Conservation (phyloP, 2,329 filamentous ascomycete genomes). For the Coniochaeta hoffmannii region DNA sequence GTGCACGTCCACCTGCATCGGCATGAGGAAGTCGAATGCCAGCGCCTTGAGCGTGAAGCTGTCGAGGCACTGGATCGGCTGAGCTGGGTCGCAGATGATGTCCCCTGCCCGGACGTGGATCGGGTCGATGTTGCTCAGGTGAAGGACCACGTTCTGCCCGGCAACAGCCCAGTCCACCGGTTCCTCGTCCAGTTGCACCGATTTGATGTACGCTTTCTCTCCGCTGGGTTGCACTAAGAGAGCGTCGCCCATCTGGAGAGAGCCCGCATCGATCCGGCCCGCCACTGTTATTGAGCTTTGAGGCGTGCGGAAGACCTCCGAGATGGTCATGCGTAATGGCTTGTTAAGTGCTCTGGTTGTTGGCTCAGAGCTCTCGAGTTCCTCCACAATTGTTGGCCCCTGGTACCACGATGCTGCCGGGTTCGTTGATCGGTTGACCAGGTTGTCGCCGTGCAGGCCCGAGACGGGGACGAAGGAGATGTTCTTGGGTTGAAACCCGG, state of each 20-base stretch:
- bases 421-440: constrained; percentile 52
- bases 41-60: constrained; percentile 77
- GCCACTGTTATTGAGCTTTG: constrained; percentile 79
- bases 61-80: constrained; percentile 63
- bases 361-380: constrained; percentile 77
- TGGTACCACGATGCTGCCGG: constrained; percentile 67
- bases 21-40: constrained; percentile 83
- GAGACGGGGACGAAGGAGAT: constrained; percentile 85
- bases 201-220: constrained; percentile 75
- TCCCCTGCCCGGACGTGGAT: constrained; percentile 78
- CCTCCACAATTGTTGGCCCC: constrained; percentile 71
- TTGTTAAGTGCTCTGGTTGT: constrained; percentile 63
- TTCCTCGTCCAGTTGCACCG: constrained; percentile 67
- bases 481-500: constrained; percentile 76
- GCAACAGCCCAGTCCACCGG: constrained; percentile 83
- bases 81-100: constrained; percentile 66
- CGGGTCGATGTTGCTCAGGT: constrained; percentile 77
- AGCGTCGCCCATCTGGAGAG: constrained; percentile 74
- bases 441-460: constrained; percentile 82
- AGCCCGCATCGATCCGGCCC: constrained; percentile 79
- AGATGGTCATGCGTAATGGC: constrained; percentile 78
- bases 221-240: constrained; percentile 74
- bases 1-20: constrained; percentile 85
- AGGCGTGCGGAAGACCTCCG: constrained; percentile 76
- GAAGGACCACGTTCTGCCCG: constrained; percentile 80